Conservation (phyloP, 495 filamentous ascomycete genomes). For the Podospora australis region DNA sequence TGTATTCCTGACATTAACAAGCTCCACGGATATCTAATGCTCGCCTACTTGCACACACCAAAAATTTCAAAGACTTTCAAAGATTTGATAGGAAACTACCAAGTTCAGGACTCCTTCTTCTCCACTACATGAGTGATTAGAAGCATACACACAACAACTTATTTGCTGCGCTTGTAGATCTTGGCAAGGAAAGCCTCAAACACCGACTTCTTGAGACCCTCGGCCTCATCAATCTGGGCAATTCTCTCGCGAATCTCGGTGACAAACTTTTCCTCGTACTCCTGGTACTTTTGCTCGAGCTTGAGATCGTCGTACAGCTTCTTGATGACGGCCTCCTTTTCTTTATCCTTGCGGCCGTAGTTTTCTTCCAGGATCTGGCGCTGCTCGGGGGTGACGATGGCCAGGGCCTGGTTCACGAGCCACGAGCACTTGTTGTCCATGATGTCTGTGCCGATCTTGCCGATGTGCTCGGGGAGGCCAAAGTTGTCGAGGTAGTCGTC, state of each 20-base stretch:
- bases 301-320: conserved; percentile 76
- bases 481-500: conserved; percentile 99
- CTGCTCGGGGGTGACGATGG: conserved; percentile 71
- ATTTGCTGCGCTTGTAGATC: conserved; percentile 97
- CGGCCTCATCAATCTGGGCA: conserved; percentile 67
- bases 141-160: too few relatives aligned
- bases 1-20: too few relatives aligned
- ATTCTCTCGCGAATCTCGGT: conserved; percentile 68
- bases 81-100: too few relatives aligned
- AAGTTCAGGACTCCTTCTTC: too few relatives aligned
- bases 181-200: conserved; percentile 88
- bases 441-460: conserved; percentile 98
- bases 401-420: conserved; percentile 89
- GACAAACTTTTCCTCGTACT: conserved; percentile 83
- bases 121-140: too few relatives aligned
- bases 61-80: too few relatives aligned
- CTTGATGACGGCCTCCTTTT: conserved; percentile 78
- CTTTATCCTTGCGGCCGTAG: conserved; percentile 83
- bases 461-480: conserved; percentile 81
- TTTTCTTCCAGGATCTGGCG: conserved; percentile 71
- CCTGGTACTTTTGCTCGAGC: conserved; percentile 71
- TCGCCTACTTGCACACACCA: too few relatives aligned
- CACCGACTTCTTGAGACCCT: conserved; percentile 81
- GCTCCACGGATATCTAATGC: too few relatives aligned
- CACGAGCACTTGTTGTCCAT: conserved; percentile 99